A percentile compares a stretch with the other conserved stretches of the same genome.
phyloP scores from a whole-genome alignment of 139 green algal species.

The Chlamydomonas applanata region DNA sequence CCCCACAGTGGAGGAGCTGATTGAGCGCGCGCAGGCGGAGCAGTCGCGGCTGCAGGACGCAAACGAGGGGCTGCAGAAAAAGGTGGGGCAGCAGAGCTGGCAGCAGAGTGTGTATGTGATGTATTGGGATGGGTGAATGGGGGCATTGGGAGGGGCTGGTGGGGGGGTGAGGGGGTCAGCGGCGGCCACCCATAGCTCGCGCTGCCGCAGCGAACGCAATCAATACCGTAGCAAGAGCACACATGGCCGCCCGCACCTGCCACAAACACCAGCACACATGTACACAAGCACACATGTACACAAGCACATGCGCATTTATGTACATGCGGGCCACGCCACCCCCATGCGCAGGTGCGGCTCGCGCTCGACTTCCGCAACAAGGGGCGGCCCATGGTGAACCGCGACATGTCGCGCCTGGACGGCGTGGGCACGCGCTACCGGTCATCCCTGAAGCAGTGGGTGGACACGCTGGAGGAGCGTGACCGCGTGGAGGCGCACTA shows the following conservation, averaged over 20 bases:
- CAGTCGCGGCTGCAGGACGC: conserved; percentile 41
- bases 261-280: no score
- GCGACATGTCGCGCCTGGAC: conserved; percentile 49
- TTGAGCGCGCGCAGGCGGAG: conserved; percentile 44
- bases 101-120: neutral
- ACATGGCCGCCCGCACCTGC: no score
- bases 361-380: conserved; percentile 55
- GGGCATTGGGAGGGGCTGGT: no score
- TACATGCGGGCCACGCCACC: neutral
- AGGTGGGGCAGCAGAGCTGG: no score
- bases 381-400: conserved; percentile 38
- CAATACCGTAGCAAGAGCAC: no score
- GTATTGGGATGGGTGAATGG: neutral
- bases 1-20: conserved; percentile 47
- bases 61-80: conserved; percentile 52
- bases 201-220: no score
- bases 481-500: conserved; percentile 49
- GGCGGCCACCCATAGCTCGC: no score
- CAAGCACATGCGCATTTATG: neutral
- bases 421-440: conserved; percentile 54
- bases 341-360: conserved; percentile 23
- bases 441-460: conserved; percentile 57
- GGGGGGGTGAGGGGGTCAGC: no score
- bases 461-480: conserved; percentile 51
- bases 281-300: neutral